Base-by-base conservation (phyloP, 2,329 filamentous ascomycete species). In the Fusarium goolgardi region DNA sequence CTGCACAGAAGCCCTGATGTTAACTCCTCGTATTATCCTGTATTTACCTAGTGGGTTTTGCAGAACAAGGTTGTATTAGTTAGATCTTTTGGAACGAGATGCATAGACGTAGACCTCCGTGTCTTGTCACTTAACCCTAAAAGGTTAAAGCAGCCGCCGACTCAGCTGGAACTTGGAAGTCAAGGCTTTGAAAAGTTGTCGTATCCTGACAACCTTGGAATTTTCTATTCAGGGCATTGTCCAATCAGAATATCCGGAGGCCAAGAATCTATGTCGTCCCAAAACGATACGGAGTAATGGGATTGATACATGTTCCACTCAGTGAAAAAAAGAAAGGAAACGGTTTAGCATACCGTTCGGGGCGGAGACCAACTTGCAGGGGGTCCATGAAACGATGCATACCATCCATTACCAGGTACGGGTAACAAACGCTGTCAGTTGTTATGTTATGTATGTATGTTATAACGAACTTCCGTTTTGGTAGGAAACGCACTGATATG, bases 1-100 rank as follows among this genome's bases (percentile, higher is more conserved):
- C 21, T 50, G 47, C 18, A 15, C 6, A n/a, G 13, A n/a, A 9
- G 12, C 43, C 25, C 11, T 31, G 43, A 31, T n/a, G 20, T 23
- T 34, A 34, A 41, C 16, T 10, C 27, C 20, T 18, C 23, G 31
- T 37, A 43, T 55, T 39, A 60, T 53, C 35, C n/a, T 27, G 35
- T 21, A 5, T 49, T 29, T 25, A 35, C 16, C 27, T 31, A 34
- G 37, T 50, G 44, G 32, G 15, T 25, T 23, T 20, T 15, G 27
- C 16, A 27, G 27, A 29, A 57, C 56, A 63, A 63, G 59, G 60
- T 63, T 63, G 43, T 59, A 58, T 39, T 63, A 63, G 60, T 58
- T 43, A 3, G 25, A 57, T 63, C 43, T 39, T 49, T 57, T 63
- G 58, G 37, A 54, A 25, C 25, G 13, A 63, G 13, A 7, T 63